Evolutionary conservation across 2,329 filamentous ascomycete genomes (phyloP), one percentile per base, ranked within the genome.

Genomic region (Calonectria naviculata): DNA sequence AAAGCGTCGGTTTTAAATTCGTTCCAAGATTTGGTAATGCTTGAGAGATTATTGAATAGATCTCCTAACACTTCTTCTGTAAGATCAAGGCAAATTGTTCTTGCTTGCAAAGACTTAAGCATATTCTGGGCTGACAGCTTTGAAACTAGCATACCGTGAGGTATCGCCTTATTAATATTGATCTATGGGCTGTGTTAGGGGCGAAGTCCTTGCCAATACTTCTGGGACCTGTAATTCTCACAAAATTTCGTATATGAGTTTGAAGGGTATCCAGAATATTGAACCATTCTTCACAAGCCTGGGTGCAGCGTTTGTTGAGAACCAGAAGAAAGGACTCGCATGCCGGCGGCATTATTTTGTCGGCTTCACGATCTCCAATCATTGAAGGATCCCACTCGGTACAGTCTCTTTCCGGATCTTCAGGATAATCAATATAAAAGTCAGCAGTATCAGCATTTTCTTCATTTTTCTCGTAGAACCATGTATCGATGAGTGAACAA

Each of bases 381-480:
- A 42, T 6, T 2, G 34, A 29, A 17, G 65, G 56, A 54, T 68
- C 65, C 65, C 65, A 68, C 28, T 44, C 19, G 2, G 21, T 26
- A 1, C 3, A 1, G 15, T 15, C 26, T 5, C 49, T 13, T 12
- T 67, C 56, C 8, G 15, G 12, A 8, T 65, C 62, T 1, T 36
- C 9, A 5, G 29, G 34, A 19, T 65, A 34, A 8, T 54, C 24
- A 17, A 31, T 0, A 12, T 68, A 62, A 12, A 54, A 54, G 0
- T 68, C 54, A 58, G 24, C n/a, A 19, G 65, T 68, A 41, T 68
- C 65, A 17, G 56, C 3, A 31, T 68, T 68, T n/a, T 61, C 46
- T 17, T 34, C 19, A 21, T 42, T 10, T n/a, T 12, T 10, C 2
- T 54, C 42, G 28, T 68, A 62, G 15, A 68, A 68, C 12, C 41